Base-by-base conservation (phyloP, 208 protist genomes). In the Balamuthia mandrillaris region DNA sequence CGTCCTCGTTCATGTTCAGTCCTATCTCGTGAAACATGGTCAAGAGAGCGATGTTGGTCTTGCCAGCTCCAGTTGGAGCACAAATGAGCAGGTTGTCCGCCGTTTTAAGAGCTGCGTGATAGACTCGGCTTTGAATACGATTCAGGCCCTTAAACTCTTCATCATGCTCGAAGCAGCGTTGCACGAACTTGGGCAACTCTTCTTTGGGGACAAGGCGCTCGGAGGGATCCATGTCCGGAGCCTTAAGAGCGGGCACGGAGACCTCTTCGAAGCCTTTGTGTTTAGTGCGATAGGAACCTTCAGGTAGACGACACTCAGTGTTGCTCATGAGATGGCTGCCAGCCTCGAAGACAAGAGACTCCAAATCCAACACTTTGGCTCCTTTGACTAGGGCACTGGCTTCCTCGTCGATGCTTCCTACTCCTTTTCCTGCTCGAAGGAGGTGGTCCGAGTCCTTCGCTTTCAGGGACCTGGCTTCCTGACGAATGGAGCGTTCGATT, bases 1-100 rank as follows among this genome's bases (percentile, higher is more conserved):
- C 95, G 75, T 92, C 42, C 56, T 85, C 47, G 58, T 89, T n/a
- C 1, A 88, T 39, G 54, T 96, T 83, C 51, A 85, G 42, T 14
- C 94, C 89, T 24, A 99, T 87, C 63, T 96, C 95, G 27, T 96
- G 95, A 7, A 99, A 93, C 77, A 99, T 98, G 14, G 94, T 88
- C 72, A 99, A 95, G 92, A 99, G 95, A n/a, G 99, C 99, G 27
- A 99, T 96, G 91, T 99, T 99, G 42, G 99, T 99, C 90, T 99
- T 99, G 60, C 99, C 99, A 3, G 98, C 96, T 41, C 98, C 86
- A 14, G 85, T 89, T 6, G 91, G 91, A 16, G 95, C 95, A 85
- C 97, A 99, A 6, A 99, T 85, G 35, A 99, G 94, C 88, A 99
- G 94, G 91, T 99, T 99, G 58, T 99, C 96, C 65, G 96, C 91